A percentile compares a stretch with the other conserved stretches of the same genome.
Conservation (phyloP, 768 basidiomycete species). For the Thelephora ganbajun region DNA sequence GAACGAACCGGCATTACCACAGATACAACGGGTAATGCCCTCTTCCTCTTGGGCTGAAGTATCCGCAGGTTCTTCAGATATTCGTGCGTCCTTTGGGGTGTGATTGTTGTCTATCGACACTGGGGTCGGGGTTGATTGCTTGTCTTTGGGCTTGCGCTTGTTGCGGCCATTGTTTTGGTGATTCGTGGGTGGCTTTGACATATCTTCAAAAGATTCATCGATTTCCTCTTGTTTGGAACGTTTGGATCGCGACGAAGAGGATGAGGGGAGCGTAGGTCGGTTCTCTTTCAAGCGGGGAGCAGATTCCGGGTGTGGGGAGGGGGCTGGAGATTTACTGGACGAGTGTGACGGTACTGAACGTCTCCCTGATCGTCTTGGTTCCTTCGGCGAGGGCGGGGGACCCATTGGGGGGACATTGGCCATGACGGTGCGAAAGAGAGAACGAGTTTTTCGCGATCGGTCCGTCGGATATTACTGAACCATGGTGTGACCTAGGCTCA, state of each 20-base stretch:
- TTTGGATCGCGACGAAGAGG: conserved; percentile 28
- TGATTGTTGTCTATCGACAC: conserved; percentile 16
- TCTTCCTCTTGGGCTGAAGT: conserved; percentile 43
- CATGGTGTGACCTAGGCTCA: no score
- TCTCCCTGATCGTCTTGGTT: conserved; percentile 65
- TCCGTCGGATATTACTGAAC: no score
- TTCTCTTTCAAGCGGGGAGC: conserved; percentile 17
- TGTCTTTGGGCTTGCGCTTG: conserved; percentile 57
- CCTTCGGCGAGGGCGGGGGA: conserved; percentile 62
- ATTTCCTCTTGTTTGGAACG: conserved; percentile 62
- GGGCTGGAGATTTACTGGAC: conserved; percentile 54
- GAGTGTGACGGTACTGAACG: conserved; percentile 57
- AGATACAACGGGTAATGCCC: conserved; percentile 71
- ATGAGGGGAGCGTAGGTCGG: conserved; percentile 13
- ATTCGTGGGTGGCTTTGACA: conserved; percentile 25
- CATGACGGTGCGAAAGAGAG: conserved; percentile 18
- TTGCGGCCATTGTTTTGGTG: conserved; percentile 23
- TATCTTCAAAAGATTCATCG: conserved; percentile 46
- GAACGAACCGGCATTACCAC: conserved; percentile 62
- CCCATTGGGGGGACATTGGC: conserved; percentile 61
- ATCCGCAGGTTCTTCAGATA: conserved; percentile 28
- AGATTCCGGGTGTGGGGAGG: conserved; percentile 42
- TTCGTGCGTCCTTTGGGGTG: conserved; percentile 20
- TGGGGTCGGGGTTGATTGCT: conserved; percentile 15
- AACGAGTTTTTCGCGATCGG: no score